phyloP scores from a whole-genome alignment of 2,329 filamentous ascomycete species.

The Fusarium vanettenii region DNA sequence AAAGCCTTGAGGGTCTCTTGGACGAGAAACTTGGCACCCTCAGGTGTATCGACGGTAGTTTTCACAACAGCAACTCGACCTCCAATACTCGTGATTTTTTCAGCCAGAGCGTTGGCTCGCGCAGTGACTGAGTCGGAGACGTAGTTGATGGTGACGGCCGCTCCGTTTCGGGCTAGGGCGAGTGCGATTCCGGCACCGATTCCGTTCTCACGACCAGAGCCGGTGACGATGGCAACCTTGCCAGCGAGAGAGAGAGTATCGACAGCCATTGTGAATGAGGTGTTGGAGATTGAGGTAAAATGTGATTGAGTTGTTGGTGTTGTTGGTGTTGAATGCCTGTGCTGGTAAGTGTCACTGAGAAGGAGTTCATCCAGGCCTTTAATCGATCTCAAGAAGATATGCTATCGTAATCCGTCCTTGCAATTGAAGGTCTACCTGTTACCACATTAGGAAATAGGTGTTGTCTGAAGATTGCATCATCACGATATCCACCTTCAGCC shows the following conservation, averaged over 20 bases:
- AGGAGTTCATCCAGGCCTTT: not conserved
- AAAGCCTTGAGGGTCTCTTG: conserved; percentile 50
- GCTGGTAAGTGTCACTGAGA: not conserved
- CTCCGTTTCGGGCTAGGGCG: conserved; percentile 54
- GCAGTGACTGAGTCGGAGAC: conserved; percentile 48
- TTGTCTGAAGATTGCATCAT: not conserved
- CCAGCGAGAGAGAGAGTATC: conserved; percentile 54
- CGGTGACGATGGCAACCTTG: conserved; percentile 58
- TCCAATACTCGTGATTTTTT: conserved; percentile 44
- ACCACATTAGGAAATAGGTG: not conserved
- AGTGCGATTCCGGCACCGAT: conserved; percentile 56
- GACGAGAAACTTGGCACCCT: conserved; percentile 48
- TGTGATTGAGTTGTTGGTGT: not conserved
- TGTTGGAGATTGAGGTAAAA: not conserved
- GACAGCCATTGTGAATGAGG: conserved; percentile 35
- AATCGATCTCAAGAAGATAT: not conserved
- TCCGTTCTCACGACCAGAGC: conserved; percentile 56
- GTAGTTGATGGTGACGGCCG: conserved; percentile 54
- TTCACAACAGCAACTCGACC: conserved; percentile 48
- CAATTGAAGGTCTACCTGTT: not conserved
- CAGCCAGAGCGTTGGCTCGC: conserved; percentile 47
- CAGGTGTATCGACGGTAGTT: conserved; percentile 45
- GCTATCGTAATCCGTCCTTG: not conserved
- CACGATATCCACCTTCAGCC: not conserved
- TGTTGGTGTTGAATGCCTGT: not conserved